Percentiles rank a stretch among this genome's conserved stretches.
phyloP scores from a whole-genome alignment of 148 eudicot species.

The Heliamphora exappendiculata region DNA sequence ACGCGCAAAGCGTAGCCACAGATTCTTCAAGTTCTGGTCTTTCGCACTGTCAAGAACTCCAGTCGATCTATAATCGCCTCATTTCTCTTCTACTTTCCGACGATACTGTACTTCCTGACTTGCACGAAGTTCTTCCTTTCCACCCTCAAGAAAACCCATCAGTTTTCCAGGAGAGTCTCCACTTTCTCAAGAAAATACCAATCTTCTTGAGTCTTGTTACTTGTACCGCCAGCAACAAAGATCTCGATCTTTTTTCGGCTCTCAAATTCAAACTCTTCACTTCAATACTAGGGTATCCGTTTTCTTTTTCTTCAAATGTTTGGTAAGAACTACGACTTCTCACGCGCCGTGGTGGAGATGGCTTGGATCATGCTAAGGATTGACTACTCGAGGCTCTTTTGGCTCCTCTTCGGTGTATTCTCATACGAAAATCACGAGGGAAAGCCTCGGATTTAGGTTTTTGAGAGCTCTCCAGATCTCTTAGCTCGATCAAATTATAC shows the following conservation, averaged over 20 bases:
- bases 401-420: slow-evolving; percentile 68
- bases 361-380: slow-evolving; percentile 68
- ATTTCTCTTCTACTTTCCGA: no score
- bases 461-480: no score
- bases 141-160: no score
- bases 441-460: slow-evolving; percentile 66
- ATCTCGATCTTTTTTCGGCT: slow-evolving; percentile 3
- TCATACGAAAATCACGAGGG: slow-evolving; percentile 68
- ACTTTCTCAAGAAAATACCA: background rate
- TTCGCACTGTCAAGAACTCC: no score
- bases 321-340: slow-evolving; percentile 24
- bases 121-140: slow-evolving; percentile 3
- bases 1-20: slow-evolving; percentile 37
- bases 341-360: slow-evolving; percentile 41
- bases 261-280: background rate
- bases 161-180: slow-evolving; percentile 6
- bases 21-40: slow-evolving; percentile 75
- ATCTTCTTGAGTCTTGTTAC: background rate
- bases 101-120: slow-evolving; percentile 13
- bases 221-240: background rate
- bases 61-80: background rate
- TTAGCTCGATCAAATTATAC: background rate
- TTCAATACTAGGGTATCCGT: background rate
- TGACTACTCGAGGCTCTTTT: slow-evolving; percentile 66
- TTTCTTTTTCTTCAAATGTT: slow-evolving; percentile 22